A percentile compares a stretch with the other conserved stretches of the same genome.
Evolutionary conservation across 306 rosid genomes (phyloP).

Genomic region (Rosa chinensis): DNA sequence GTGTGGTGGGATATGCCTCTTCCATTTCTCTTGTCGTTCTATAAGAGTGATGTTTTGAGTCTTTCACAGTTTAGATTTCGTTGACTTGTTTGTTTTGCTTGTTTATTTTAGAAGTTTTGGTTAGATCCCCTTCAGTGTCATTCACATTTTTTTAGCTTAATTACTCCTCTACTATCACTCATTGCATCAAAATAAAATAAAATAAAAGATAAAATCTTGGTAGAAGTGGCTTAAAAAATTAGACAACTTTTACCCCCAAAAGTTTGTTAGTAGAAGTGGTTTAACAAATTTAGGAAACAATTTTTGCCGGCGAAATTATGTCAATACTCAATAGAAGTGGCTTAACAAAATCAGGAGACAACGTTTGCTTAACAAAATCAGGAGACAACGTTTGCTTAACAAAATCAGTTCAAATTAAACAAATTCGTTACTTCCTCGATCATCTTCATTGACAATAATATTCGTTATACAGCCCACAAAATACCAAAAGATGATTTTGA

Average conservation of each 20-base stretch:
- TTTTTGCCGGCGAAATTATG: background rate
- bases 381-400: background rate
- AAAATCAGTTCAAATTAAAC: background rate
- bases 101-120: too few relatives aligned
- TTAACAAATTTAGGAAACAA: background rate
- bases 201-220: too few relatives aligned
- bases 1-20: too few relatives aligned
- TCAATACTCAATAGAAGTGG: background rate
- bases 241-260: background rate
- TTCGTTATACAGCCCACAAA: background rate
- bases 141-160: too few relatives aligned
- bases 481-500: constrained; percentile 8
- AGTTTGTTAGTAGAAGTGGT: background rate
- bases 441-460: background rate
- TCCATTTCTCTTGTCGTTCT: too few relatives aligned
- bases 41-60: too few relatives aligned
- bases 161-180: too few relatives aligned
- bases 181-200: too few relatives aligned
- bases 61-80: too few relatives aligned
- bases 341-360: background rate
- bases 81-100: too few relatives aligned
- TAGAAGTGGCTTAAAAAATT: background rate
- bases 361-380: background rate
- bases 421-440: background rate
- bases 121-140: too few relatives aligned